Conservation (phyloP, 2,329 filamentous ascomycete genomes). For the Trichophyton mentagrophytes region DNA sequence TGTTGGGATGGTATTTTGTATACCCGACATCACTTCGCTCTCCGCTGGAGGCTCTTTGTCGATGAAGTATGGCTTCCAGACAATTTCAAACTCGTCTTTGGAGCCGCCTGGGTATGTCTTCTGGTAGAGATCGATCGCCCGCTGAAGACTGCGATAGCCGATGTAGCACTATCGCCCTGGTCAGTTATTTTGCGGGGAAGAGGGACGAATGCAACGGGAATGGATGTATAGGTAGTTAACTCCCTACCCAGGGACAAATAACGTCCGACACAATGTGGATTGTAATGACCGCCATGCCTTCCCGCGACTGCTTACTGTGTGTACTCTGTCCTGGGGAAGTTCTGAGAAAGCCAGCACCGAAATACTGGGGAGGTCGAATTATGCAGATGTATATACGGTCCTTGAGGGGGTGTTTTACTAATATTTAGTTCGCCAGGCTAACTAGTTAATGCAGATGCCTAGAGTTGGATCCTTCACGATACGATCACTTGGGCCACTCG, state of each 20-base stretch:
- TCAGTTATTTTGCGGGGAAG: neutral
- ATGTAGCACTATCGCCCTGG: constrained; percentile 13
- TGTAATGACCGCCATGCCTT: constrained; percentile 6
- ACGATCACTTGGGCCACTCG: too few relatives aligned
- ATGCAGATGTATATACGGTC: too few relatives aligned
- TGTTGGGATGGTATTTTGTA: neutral
- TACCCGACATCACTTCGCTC: constrained; percentile 13
- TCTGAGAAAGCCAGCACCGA: neutral
- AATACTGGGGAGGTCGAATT: neutral
- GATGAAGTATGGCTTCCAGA: constrained; percentile 13
- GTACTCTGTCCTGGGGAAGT: neutral
- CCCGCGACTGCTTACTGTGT: neutral
- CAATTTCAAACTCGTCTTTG: constrained; percentile 8
- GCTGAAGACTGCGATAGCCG: constrained; percentile 11
- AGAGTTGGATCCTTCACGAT: too few relatives aligned
- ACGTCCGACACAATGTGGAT: constrained; percentile 7
- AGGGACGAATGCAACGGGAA: neutral
- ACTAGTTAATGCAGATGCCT: too few relatives aligned
- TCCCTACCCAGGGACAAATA: constrained; percentile 7
- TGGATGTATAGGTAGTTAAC: neutral
- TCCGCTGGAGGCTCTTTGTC: constrained; percentile 10
- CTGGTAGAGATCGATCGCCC: constrained; percentile 11
- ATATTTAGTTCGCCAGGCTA: too few relatives aligned
- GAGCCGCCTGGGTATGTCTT: constrained; percentile 14
- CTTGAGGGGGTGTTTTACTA: too few relatives aligned